Base-by-base conservation (phyloP, 345 rosid species). In the Pistacia atlantica region DNA sequence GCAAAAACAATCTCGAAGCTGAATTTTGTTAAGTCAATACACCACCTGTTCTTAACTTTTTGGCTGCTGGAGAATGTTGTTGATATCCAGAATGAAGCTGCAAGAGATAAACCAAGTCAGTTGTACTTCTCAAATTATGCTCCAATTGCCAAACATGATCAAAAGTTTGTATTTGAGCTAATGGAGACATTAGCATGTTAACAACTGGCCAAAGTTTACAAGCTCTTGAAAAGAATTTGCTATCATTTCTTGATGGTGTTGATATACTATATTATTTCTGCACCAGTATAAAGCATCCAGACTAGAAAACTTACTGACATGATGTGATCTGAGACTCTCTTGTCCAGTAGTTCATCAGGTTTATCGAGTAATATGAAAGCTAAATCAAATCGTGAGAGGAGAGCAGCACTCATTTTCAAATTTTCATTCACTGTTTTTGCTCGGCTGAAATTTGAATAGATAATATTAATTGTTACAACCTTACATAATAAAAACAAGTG, bases 371-470 rank as follows among this genome's bases (percentile, higher is more conserved):
- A 83, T 80, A 93, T 96, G 93, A 92, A 95, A 75, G 93, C 95
- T 86, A 96, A 83, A 90, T 96, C 99, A 80, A 96, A 96, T 80
- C 99, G 90, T 11, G 98, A 92, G 80, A 95, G 95, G 63, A 95
- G 94, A 77, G 99, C 95, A 79, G 95, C 93, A 81, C 90, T 96
- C 98, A 93, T 93, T 81, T 92, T 93, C 85, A 96, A 85, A 82
- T 96, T 96, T 82, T 96, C 99, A 28, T 96, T 96, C 80, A 96
- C 98, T 46, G 99, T 96, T 91, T 90, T 95, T 48, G 98, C 97
- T 57, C 97, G 99, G 91, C 97, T 96, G 97, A 90, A 90, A 86
- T 79, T 68, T 77, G 74, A 77, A 85, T 79, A 81, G 80, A 73
- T 75, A 68, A 72, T 25, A 67, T 73, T 58, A 79, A 20, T 45